phyloP scores from a whole-genome alignment of 2,329 filamentous ascomycete species.

The Aspergillus ustus region DNA sequence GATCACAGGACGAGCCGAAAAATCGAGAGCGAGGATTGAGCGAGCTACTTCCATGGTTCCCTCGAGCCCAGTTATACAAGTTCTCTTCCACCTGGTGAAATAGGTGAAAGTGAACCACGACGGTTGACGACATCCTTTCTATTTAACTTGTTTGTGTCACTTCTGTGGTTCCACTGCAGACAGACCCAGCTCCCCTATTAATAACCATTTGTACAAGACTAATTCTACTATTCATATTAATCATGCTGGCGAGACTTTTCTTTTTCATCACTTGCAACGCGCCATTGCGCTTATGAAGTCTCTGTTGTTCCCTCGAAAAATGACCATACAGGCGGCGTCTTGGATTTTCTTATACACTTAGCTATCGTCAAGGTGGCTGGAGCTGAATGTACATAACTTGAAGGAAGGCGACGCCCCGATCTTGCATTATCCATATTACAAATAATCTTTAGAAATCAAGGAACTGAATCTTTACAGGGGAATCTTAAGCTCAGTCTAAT shows the following conservation, averaged over 20 bases:
- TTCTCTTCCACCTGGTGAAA: not conserved
- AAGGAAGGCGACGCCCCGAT: not conserved
- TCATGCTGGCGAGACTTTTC: conserved; percentile 7
- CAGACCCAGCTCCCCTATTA: not conserved
- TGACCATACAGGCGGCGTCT: not conserved
- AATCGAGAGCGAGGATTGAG: not conserved
- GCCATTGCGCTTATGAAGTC: not conserved
- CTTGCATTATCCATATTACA: not conserved
- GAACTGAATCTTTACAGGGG: not conserved
- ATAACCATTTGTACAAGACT: conserved; percentile 20
- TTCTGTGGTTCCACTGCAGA: not conserved
- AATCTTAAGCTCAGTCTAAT: not conserved
- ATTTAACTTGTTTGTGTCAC: not conserved
- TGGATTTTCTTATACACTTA: conserved; percentile 1
- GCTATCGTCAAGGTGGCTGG: not conserved
- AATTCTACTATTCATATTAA: conserved; percentile 21
- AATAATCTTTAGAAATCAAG: not conserved
- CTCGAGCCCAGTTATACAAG: not conserved
- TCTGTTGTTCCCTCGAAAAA: not conserved
- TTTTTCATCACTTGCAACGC: conserved; percentile 6
- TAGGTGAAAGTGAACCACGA: conserved; percentile 20
- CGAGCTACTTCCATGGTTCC: not conserved
- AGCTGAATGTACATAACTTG: conserved; percentile 14
- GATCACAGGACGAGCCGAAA: not conserved
- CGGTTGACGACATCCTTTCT: conserved; percentile 17